Conservation (phyloP, 768 basidiomycete species). For the Suillus weaverae region DNA sequence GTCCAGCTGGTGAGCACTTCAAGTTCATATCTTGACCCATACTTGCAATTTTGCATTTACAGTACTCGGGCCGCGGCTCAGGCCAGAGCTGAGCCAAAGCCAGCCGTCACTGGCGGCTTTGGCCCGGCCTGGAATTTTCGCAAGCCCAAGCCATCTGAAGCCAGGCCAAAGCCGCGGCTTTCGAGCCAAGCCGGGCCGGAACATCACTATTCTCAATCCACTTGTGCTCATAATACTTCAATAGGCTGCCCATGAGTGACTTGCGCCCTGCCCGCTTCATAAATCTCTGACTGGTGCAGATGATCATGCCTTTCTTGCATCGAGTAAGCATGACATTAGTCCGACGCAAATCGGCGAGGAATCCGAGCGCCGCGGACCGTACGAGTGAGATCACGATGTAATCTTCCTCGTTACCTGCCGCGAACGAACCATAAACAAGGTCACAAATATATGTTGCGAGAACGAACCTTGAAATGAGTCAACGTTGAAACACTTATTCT, state of each 20-base stretch:
- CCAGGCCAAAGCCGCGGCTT: too few species aligned
- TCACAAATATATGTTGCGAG: slow-evolving; percentile 6
- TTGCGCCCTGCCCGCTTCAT: slow-evolving; percentile 50
- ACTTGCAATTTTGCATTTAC: too few species aligned
- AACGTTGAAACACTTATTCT: slow-evolving; percentile 73
- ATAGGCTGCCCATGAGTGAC: slow-evolving; percentile 44
- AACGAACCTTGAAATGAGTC: slow-evolving; percentile 76
- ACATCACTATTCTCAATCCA: slow-evolving; percentile 44
- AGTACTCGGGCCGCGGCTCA: too few species aligned
- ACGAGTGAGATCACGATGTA: slow-evolving; percentile 74
- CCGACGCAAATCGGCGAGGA: slow-evolving; percentile 61
- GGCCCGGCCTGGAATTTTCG: too few species aligned
- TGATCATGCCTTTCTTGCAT: slow-evolving; percentile 77
- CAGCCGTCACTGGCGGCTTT: too few species aligned
- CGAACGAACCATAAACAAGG: slow-evolving; percentile 6
- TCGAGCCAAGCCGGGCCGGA: too few species aligned
- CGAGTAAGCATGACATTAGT: slow-evolving; percentile 90
- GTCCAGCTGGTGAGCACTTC: too few species aligned
- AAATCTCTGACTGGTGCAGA: slow-evolving; percentile 64
- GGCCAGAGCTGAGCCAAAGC: too few species aligned
- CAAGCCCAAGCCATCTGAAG: too few species aligned
- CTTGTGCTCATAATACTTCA: slow-evolving; percentile 30
- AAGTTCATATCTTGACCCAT: too few species aligned
- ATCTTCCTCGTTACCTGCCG: slow-evolving; percentile 78
- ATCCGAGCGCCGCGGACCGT: slow-evolving; percentile 62